These are phyloP conservation scores for Triangularia setosa DNA, from an alignment of 2,329 filamentous ascomycete genomes.

Conservation along the genomic window DNA sequence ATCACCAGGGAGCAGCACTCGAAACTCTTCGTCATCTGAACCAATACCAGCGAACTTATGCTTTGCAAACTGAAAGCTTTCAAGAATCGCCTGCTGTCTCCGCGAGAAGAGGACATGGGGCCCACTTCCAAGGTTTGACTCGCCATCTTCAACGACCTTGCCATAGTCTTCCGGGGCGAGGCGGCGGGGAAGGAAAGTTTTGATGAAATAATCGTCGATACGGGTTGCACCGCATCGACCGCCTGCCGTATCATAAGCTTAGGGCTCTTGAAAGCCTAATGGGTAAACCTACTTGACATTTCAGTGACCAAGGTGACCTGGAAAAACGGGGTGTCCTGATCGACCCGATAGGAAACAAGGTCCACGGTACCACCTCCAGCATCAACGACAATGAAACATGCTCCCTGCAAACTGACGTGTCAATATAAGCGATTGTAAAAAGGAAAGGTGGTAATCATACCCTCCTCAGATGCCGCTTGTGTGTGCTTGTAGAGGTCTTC, in stretches of 20 bases:
- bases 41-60: slow-evolving; percentile 12
- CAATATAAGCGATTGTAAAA: neutral
- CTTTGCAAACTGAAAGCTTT: slow-evolving; percentile 19
- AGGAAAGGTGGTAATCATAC: neutral
- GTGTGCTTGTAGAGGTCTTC: slow-evolving; percentile 4
- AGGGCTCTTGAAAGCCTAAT: no score
- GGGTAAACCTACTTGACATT: neutral
- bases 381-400: slow-evolving; percentile 32
- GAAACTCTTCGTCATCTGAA: neutral
- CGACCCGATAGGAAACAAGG: slow-evolving; percentile 28
- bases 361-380: slow-evolving; percentile 34
- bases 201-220: slow-evolving; percentile 18
- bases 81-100: slow-evolving; percentile 11
- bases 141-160: slow-evolving; percentile 1
- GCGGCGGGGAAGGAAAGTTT: slow-evolving; percentile 7
- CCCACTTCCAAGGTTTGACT: neutral
- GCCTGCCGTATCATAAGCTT: neutral
- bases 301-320: slow-evolving; percentile 19
- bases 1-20: slow-evolving; percentile 2
- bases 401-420: slow-evolving; percentile 3
- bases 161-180: slow-evolving; percentile 8
- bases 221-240: slow-evolving; percentile 15
- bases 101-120: neutral
- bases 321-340: slow-evolving; percentile 19
- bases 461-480: neutral